Evolutionary conservation across 2,329 filamentous ascomycete species (phyloP).

Genomic region (Colletotrichum aenigma): DNA sequence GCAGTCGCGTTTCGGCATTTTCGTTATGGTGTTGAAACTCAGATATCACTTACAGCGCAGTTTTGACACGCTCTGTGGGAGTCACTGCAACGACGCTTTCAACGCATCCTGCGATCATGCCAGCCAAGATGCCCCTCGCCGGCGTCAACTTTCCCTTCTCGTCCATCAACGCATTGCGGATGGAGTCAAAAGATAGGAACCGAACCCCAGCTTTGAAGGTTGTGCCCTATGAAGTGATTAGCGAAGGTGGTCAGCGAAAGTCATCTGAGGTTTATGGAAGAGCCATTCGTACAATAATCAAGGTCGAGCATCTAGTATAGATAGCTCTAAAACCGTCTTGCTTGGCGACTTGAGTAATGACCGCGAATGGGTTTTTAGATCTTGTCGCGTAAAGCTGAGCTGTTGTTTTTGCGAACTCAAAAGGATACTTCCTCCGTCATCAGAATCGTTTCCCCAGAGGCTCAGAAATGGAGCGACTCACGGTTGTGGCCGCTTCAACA

Average conservation of each 20-base stretch:
- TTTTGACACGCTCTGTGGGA: slow-evolving; percentile 72
- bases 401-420: slow-evolving; percentile 72
- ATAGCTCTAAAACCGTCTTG: slow-evolving; percentile 62
- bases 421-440: slow-evolving; percentile 55
- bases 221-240: slow-evolving; percentile 43
- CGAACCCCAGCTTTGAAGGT: slow-evolving; percentile 69
- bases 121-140: slow-evolving; percentile 61
- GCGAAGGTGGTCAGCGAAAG: not conserved
- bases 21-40: not conserved
- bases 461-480: slow-evolving; percentile 22
- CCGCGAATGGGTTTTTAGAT: slow-evolving; percentile 58
- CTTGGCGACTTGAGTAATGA: slow-evolving; percentile 58
- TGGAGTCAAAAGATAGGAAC: slow-evolving; percentile 69
- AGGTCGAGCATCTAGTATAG: slow-evolving; percentile 66
- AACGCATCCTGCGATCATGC: slow-evolving; percentile 66
- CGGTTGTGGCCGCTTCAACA: slow-evolving; percentile 56
- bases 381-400: slow-evolving; percentile 53
- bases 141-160: slow-evolving; percentile 62
- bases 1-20: not conserved
- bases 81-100: slow-evolving; percentile 70
- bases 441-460: not conserved
- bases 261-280: not conserved
- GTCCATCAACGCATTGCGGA: slow-evolving; percentile 61
- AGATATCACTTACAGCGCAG: slow-evolving; percentile 49
- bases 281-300: slow-evolving; percentile 47